phyloP scores from a whole-genome alignment of 441 rosid genomes.

The Eruca vesicaria region DNA sequence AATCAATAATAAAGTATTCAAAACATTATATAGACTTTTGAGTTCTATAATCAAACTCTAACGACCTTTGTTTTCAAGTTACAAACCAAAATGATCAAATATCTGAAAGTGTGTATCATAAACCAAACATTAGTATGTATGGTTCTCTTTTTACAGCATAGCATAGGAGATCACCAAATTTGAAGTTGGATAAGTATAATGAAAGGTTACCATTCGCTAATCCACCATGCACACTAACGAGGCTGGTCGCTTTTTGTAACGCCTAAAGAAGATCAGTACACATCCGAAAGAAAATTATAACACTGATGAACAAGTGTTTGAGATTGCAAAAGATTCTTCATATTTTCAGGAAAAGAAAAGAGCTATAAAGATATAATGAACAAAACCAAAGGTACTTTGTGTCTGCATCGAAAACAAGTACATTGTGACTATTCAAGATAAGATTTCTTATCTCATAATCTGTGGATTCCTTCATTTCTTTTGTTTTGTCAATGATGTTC shows the following conservation, averaged over 20 bases:
- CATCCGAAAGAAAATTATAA: neutral
- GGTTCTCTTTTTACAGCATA: neutral
- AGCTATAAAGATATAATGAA: neutral
- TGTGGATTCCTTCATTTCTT: slow-evolving; percentile 13
- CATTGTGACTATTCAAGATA: slow-evolving; percentile 33
- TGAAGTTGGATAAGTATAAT: slow-evolving; percentile 5
- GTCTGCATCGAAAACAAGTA: slow-evolving; percentile 30
- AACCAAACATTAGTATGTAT: neutral
- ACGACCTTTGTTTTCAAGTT: neutral
- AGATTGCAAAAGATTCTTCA: slow-evolving; percentile 30
- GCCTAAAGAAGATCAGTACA: neutral
- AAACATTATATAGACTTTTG: neutral
- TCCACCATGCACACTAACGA: slow-evolving; percentile 4
- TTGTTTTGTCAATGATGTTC: neutral
- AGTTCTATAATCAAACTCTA: neutral
- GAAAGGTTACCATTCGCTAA: neutral
- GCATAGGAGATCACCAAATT: slow-evolving; percentile 5
- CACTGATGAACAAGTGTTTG: slow-evolving; percentile 19
- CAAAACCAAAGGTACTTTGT: slow-evolving; percentile 20
- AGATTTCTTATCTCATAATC: slow-evolving; percentile 35
- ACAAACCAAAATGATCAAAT: neutral
- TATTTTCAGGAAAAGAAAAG: neutral
- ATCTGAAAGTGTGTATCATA: neutral
- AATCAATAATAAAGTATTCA: neutral
- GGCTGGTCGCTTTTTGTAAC: slow-evolving; percentile 3